Evolutionary conservation across 805 yeast species (phyloP), one percentile per base, ranked within the genome.

Genomic region (Kazachstania africana): DNA sequence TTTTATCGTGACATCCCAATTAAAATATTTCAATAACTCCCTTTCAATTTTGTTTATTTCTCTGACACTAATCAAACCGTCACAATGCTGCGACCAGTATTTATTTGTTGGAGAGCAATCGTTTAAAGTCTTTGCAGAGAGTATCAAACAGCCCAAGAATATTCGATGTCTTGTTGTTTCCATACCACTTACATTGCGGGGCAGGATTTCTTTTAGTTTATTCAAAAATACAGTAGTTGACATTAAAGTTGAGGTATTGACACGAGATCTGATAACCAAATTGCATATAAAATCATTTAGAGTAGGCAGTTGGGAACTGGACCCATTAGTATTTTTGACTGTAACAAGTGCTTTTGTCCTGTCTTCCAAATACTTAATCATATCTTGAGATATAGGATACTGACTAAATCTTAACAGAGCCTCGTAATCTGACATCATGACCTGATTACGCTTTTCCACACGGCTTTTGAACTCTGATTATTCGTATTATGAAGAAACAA

Each of bases 201-300:
- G 97, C 32, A 88, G 68, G 6, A 78, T 66, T 32, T 72, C 68
- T 44, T 88, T 72, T 44, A 91, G 65, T 42, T 84, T 78, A 34
- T 78, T 75, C 38, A 88, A 63, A 54, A 83, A 88, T 12, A 85
- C 87, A 33, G 87, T 65, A 4, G 95, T 70, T 14, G 96, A 77
- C 97, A 91, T 88, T 40, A 88, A 66, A 1, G 97, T 88, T 22
- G 96, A 84, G 4, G 95, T 81, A 58, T 85, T 95, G 26, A 88
- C 97, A 53, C 87, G 85, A 5, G 96, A 83, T 47, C 80, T 75
- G 33, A 65, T 65, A 44, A 88, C 76, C 39, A 88, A 62, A 17
- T 68, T 70, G 37, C 74, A 68, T 43, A 91, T 87, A 62, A 91
- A 88, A 16, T 59, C 58, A 27, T 60, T 59, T 28, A 83, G 62